These are phyloP conservation scores for Backusella psychrophila DNA, from an alignment of 192 early-diverging fungal species.

Conservation along the genomic window DNA sequence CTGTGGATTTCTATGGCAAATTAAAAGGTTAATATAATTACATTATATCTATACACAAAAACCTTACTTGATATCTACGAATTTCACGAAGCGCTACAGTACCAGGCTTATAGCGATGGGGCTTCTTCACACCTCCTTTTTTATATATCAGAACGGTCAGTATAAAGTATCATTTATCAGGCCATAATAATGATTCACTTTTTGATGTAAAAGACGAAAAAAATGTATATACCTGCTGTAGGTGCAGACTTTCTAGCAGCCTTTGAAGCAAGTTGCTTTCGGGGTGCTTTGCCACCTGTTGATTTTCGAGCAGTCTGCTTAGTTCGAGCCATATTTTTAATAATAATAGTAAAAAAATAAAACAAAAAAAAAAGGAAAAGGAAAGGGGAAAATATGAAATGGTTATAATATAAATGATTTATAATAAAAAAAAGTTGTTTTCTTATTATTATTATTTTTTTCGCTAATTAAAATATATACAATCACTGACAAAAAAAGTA, in stretches of 20 bases:
- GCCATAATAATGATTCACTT: background rate
- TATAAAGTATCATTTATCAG: background rate
- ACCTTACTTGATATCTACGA: constrained; percentile 75
- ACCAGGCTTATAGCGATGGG: constrained; percentile 84
- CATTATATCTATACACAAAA: background rate
- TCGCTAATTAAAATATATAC: background rate
- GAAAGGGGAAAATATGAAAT: background rate
- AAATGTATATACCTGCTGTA: constrained; percentile 56
- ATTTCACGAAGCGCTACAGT: constrained; percentile 93
- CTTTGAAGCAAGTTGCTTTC: constrained; percentile 95
- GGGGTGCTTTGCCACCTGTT: constrained; percentile 96
- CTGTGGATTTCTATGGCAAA: constrained; percentile 75
- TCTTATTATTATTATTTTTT: background rate
- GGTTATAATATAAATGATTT: background rate
- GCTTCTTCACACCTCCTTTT: constrained; percentile 87
- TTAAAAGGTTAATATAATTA: background rate
- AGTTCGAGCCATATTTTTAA: constrained; percentile 51
- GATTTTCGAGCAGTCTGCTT: constrained; percentile 99
- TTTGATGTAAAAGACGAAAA: background rate
- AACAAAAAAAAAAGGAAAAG: background rate
- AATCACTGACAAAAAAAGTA: background rate
- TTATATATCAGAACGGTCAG: background rate
- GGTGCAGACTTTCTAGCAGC: constrained; percentile 94
- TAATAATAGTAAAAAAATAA: background rate
- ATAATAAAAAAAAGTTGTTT: too few species aligned